Evolutionary conservation across 805 yeast species (phyloP).

Genomic region (Kodamaea lidongshanica): DNA sequence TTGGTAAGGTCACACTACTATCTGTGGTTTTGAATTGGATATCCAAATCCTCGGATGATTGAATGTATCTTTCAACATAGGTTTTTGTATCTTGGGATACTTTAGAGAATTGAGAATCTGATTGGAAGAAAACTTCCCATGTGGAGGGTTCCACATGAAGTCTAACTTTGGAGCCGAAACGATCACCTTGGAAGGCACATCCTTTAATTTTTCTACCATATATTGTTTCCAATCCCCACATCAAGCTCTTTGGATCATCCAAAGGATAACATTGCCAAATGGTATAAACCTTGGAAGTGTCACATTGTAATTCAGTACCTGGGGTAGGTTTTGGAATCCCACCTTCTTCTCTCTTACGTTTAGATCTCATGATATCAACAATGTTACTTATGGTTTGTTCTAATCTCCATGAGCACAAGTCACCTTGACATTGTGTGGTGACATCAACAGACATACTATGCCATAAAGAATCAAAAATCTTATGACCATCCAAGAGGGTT

Average conservation of each 20-base stretch:
- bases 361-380: constrained; percentile 59
- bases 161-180: constrained; percentile 36
- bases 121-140: constrained; percentile 55
- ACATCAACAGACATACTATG: constrained; percentile 88
- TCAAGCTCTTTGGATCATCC: constrained; percentile 41
- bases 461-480: constrained; percentile 88
- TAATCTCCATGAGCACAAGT: constrained; percentile 46
- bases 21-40: constrained; percentile 39
- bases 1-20: constrained; percentile 36
- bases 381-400: constrained; percentile 66
- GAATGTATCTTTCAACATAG: constrained; percentile 11
- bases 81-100: constrained; percentile 4
- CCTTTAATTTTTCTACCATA: constrained; percentile 69
- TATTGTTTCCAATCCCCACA: constrained; percentile 54
- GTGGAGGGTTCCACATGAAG: constrained; percentile 35
- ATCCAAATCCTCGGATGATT: constrained; percentile 23
- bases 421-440: constrained; percentile 42
- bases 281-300: constrained; percentile 48
- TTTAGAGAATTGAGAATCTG: constrained; percentile 21
- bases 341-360: constrained; percentile 51
- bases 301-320: constrained; percentile 70
- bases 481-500: constrained; percentile 81
- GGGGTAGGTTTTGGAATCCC: constrained; percentile 79
- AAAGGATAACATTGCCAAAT: constrained; percentile 75
- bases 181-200: constrained; percentile 49